Base-by-base conservation (phyloP, 805 yeast genomes). In the Yamadazyma sp. region DNA sequence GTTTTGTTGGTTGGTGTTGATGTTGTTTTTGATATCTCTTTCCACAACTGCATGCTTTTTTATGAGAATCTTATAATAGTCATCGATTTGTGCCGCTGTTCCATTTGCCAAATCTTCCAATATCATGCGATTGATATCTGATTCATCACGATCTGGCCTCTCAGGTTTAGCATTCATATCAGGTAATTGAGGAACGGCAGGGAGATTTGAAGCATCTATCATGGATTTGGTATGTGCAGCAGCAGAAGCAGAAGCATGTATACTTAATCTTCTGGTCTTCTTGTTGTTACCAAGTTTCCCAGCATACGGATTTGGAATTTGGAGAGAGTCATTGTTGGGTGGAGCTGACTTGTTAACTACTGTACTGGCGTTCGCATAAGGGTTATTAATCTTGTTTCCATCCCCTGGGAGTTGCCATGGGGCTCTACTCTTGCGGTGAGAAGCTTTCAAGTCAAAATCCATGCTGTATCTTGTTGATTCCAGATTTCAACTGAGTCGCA, bases 51-150 rank as follows among this genome's bases (percentile, higher is more conserved):
- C 54, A 26, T 77, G 73, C 46, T 82, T 68, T 27, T 67, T 62
- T 2, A 59, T 51, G 45, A 85, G 62, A 36, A 71, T 73, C 13
- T 76, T 71, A 42, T 81, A 78, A 57, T 83, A 84, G 38, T 75
- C 78, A 49, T 84, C 89, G 22, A 86, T 82, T 43, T 81, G 84
- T 1, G 77, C 59, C 2, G 90, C 91, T 5, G 83, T 75, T 1
- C 88, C 86, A 44, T 78, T 75, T 8, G 78, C 64, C 43, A 86
- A 55, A 38, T 77, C 75, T 7, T 45, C 45, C 14, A 46, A 41
- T 20, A 67, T 58, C 39, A 50, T 50, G 2, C 38, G 39, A 7
- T 41, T 48, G 3, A 42, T 29, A 7, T 19, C 26, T 6, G 33
- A 17, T 8, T 17, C 28, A 6, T 45, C 39, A 7, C 18, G 22